These are phyloP conservation scores for Abortiporus biennis DNA, from an alignment of 1,284 basidiomycete genomes.

Conservation along the genomic window DNA sequence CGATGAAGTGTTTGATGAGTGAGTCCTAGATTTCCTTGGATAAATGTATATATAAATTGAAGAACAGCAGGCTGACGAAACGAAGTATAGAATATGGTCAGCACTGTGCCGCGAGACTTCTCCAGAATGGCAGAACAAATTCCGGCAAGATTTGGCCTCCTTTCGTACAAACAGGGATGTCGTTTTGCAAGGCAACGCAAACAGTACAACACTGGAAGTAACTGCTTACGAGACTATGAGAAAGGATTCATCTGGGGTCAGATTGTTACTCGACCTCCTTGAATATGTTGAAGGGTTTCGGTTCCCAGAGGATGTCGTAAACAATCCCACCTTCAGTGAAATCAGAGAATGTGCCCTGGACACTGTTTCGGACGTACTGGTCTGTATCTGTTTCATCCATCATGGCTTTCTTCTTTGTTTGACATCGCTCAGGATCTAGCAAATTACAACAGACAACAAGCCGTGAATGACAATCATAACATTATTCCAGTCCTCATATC, in stretches of 20 bases:
- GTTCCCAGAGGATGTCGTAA: slow-evolving; percentile 28
- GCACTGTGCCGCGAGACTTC: slow-evolving; percentile 14
- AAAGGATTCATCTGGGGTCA: slow-evolving; percentile 41
- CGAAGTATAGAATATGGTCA: too few relatives aligned
- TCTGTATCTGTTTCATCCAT: too few relatives aligned
- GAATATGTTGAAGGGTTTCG: slow-evolving; percentile 45
- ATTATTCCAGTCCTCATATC: slow-evolving; percentile 39
- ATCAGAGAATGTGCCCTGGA: slow-evolving; percentile 36
- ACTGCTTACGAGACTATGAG: slow-evolving; percentile 41
- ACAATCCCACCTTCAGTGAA: slow-evolving; percentile 24
- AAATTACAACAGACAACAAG: slow-evolving; percentile 39
- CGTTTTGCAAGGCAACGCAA: slow-evolving; percentile 17
- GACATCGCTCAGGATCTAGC: slow-evolving; percentile 50
- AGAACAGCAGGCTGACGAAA: too few relatives aligned
- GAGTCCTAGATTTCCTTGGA: slow-evolving; percentile 8
- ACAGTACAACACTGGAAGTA: slow-evolving; percentile 30
- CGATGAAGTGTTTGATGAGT: slow-evolving; percentile 20
- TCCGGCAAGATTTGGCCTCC: slow-evolving; percentile 21
- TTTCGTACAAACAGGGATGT: slow-evolving; percentile 22
- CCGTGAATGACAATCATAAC: slow-evolving; percentile 28
- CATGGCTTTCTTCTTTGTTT: too few relatives aligned
- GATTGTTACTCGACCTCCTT: slow-evolving; percentile 46
- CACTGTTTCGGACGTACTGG: too few relatives aligned
- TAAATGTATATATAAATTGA: too few relatives aligned
- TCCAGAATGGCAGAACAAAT: slow-evolving; percentile 22